A percentile compares a stretch with the other conserved stretches of the same genome.
Evolutionary conservation across 208 protist species (phyloP).

Genomic region (Trypanosoma congolense): DNA sequence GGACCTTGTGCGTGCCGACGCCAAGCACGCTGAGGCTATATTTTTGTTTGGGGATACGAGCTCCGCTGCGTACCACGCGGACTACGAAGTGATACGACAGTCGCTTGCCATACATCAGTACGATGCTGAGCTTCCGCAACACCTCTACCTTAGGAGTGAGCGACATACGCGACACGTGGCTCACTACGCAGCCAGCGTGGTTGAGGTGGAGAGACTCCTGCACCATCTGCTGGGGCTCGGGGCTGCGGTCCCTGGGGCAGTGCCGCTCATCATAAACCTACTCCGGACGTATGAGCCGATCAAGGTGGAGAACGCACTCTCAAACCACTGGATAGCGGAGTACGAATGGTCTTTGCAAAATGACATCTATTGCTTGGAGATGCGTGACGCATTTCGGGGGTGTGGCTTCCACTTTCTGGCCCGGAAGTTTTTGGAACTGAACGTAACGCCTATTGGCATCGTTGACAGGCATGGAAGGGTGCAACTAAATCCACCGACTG

Average conservation of each 20-base stretch:
- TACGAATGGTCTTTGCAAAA: conserved; percentile 82
- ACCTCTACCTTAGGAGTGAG: conserved; percentile 65
- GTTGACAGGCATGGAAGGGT: conserved; percentile 46
- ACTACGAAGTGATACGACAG: conserved; percentile 67
- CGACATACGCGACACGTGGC: conserved; percentile 51
- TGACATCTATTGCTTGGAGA: conserved; percentile 58
- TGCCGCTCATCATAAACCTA: conserved; percentile 76
- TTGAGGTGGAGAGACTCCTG: conserved; percentile 66
- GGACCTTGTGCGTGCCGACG: conserved; percentile 58
- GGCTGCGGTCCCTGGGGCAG: conserved; percentile 60
- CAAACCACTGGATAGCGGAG: conserved; percentile 65
- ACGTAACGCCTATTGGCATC: conserved; percentile 71
- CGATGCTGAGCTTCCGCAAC: conserved; percentile 67
- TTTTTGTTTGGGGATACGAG: conserved; percentile 75
- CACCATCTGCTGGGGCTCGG: conserved; percentile 71
- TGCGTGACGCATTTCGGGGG: conserved; percentile 52
- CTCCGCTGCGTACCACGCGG: conserved; percentile 69
- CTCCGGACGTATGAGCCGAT: conserved; percentile 75
- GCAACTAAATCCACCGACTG: conserved; percentile 56
- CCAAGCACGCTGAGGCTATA: conserved; percentile 64
- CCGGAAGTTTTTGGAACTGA: conserved; percentile 44
- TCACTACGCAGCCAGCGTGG: conserved; percentile 54
- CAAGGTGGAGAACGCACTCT: conserved; percentile 38
- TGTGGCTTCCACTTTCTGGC: conserved; percentile 51
- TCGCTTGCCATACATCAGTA: conserved; percentile 57